phyloP scores from a whole-genome alignment of 176 grass and related monocot genomes.

The Triticum turgidum region DNA sequence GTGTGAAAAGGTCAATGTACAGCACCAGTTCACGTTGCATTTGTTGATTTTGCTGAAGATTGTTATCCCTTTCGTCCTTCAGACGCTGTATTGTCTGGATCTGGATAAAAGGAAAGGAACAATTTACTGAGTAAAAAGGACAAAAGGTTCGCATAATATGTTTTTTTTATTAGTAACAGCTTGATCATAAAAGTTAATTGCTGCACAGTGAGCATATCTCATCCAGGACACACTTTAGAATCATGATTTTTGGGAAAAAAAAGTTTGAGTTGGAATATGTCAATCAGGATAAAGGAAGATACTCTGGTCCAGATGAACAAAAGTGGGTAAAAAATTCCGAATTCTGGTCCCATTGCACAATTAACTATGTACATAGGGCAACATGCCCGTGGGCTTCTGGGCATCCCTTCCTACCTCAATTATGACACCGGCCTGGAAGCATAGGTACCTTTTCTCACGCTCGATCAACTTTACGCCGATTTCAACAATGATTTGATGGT shows the following conservation, averaged over 20 bases:
- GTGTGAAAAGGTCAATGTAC: background rate
- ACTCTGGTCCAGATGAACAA: constrained; percentile 3
- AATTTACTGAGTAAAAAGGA: constrained; percentile 23
- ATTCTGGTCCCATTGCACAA: constrained; percentile 25
- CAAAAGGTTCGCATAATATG: constrained; percentile 16
- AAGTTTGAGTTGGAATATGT: background rate
- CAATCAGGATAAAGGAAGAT: background rate
- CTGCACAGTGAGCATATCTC: background rate
- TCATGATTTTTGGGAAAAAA: background rate
- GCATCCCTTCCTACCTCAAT: constrained; percentile 29
- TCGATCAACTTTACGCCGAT: constrained; percentile 30
- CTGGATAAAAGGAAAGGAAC: constrained; percentile 33
- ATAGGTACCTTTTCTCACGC: constrained; percentile 27
- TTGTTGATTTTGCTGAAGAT: constrained; percentile 90
- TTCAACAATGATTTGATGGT: constrained; percentile 25
- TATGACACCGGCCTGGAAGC: constrained; percentile 12
- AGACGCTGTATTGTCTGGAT: constrained; percentile 67
- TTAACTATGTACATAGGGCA: constrained; percentile 29
- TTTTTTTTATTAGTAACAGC: background rate
- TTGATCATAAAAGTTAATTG: constrained; percentile 21
- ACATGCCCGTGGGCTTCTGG: constrained; percentile 9
- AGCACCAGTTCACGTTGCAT: constrained; percentile 82
- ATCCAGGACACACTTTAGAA: background rate
- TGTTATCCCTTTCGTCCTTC: constrained; percentile 83
- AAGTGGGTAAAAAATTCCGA: background rate